Percentiles rank a stretch among this genome's conserved stretches.
phyloP scores from a whole-genome alignment of 345 rosid species.

The Fremontodendron californicum region DNA sequence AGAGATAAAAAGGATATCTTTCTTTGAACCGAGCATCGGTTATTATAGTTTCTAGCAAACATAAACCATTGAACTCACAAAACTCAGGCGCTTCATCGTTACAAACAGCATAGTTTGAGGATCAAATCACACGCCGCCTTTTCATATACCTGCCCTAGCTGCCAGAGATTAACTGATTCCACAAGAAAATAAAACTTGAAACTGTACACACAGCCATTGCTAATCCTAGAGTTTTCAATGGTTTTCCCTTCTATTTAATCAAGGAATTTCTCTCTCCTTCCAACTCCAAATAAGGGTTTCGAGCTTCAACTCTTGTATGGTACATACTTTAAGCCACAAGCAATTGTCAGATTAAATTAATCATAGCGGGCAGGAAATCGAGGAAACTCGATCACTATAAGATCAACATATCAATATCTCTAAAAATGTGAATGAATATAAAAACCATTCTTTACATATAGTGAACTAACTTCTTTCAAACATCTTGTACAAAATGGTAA shows the following conservation, averaged over 20 bases:
- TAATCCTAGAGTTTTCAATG: not conserved
- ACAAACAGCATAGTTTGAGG: too few relatives aligned
- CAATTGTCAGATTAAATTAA: not conserved
- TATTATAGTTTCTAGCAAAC: too few relatives aligned
- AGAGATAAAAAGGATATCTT: too few relatives aligned
- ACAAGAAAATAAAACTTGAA: too few relatives aligned
- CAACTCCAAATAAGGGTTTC: not conserved
- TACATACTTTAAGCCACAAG: not conserved
- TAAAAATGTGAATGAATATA: slow-evolving; percentile 7
- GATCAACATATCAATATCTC: not conserved
- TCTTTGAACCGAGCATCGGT: too few relatives aligned
- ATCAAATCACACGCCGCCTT: not conserved
- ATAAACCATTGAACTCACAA: too few relatives aligned
- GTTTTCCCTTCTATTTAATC: too few relatives aligned
- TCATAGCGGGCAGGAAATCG: not conserved
- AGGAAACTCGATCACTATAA: too few relatives aligned
- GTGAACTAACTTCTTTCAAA: slow-evolving; percentile 13
- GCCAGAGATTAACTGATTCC: too few relatives aligned
- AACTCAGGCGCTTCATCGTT: too few relatives aligned
- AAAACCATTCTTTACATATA: slow-evolving; percentile 21
- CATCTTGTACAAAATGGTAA: slow-evolving; percentile 20
- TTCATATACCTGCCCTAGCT: not conserved
- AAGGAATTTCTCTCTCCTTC: too few relatives aligned
- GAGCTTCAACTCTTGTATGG: not conserved
- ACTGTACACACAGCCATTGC: too few relatives aligned